Evolutionary conservation across 2,329 filamentous ascomycete species (phyloP).

Genomic region (Ustilaginoidea virens): DNA sequence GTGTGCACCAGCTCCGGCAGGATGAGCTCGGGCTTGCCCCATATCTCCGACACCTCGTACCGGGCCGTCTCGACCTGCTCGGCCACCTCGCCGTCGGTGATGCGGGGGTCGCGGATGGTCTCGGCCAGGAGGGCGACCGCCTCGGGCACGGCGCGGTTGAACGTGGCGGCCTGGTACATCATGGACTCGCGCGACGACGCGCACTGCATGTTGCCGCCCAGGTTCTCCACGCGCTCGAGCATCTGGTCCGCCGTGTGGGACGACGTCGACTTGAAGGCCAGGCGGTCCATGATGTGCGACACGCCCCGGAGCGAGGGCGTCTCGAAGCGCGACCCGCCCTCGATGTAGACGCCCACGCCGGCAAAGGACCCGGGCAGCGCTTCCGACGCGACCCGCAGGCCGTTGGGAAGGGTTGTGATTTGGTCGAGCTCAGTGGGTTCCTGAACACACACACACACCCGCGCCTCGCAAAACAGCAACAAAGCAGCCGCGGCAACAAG

Average conservation of each 20-base stretch:
- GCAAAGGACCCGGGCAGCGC: slow-evolving; percentile 89
- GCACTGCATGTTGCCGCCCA: slow-evolving; percentile 94
- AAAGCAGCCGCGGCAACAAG: no score
- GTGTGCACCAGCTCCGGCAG: slow-evolving; percentile 90
- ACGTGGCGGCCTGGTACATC: slow-evolving; percentile 98
- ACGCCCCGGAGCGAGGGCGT: slow-evolving; percentile 71
- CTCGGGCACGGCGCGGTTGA: slow-evolving; percentile 78
- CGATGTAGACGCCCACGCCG: slow-evolving; percentile 88
- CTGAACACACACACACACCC: slow-evolving; percentile 11
- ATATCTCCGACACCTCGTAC: slow-evolving; percentile 95
- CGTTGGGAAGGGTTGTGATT: slow-evolving; percentile 81
- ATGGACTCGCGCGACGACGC: slow-evolving; percentile 87
- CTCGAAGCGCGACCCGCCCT: slow-evolving; percentile 90
- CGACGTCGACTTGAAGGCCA: slow-evolving; percentile 85
- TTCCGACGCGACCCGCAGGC: slow-evolving; percentile 86
- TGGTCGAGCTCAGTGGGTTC: slow-evolving; percentile 78
- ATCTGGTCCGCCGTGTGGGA: slow-evolving; percentile 64
- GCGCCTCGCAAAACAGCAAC: no score
- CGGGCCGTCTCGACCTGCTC: slow-evolving; percentile 82
- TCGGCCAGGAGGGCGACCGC: slow-evolving; percentile 79
- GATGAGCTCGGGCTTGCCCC: slow-evolving; percentile 93
- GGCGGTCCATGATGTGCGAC: slow-evolving; percentile 87
- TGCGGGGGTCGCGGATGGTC: slow-evolving; percentile 72
- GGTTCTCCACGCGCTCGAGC: slow-evolving; percentile 70
- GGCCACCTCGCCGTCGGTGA: slow-evolving; percentile 74